A percentile compares a stretch with the other conserved stretches of the same genome.
These are phyloP conservation scores for Ogataea nonfermentans DNA, from an alignment of 805 yeast species.

Conservation along the genomic window DNA sequence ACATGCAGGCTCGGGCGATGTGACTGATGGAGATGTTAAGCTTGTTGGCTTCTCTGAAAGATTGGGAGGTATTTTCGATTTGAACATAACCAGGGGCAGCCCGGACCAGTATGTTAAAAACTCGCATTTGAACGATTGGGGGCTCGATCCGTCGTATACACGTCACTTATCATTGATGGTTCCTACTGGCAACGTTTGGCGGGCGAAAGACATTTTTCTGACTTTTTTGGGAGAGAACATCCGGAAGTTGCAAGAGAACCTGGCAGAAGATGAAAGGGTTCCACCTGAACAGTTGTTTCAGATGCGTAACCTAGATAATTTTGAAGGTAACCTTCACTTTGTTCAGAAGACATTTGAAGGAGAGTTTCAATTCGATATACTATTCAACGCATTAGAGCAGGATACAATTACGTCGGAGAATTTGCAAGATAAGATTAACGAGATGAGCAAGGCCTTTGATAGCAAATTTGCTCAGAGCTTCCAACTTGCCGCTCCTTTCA, in stretches of 20 bases:
- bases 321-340: conserved; percentile 75
- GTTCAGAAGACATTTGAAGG: conserved; percentile 78
- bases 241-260: conserved; percentile 35
- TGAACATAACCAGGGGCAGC: conserved; percentile 56
- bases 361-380: conserved; percentile 68
- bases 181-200: conserved; percentile 75
- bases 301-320: conserved; percentile 55
- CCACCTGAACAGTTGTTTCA: conserved; percentile 52
- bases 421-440: conserved; percentile 36
- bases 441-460: conserved; percentile 42
- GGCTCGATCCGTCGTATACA: conserved; percentile 55
- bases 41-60: conserved; percentile 57
- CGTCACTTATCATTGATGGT: conserved; percentile 68
- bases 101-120: conserved; percentile 43
- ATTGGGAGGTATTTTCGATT: conserved; percentile 60
- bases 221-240: conserved; percentile 70
- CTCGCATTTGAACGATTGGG: conserved; percentile 33
- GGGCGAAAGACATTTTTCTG: conserved; percentile 70
- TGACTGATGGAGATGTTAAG: conserved; percentile 36
- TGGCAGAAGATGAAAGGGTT: conserved; percentile 16
- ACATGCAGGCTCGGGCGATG: conserved; percentile 38
- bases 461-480: conserved; percentile 51
- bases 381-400: conserved; percentile 50
- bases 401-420: conserved; percentile 36
- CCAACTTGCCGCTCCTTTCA: conserved; percentile 54